These are phyloP conservation scores for Ophiostoma montium DNA, from an alignment of 2,329 filamentous ascomycete genomes.

Conservation along the genomic window DNA sequence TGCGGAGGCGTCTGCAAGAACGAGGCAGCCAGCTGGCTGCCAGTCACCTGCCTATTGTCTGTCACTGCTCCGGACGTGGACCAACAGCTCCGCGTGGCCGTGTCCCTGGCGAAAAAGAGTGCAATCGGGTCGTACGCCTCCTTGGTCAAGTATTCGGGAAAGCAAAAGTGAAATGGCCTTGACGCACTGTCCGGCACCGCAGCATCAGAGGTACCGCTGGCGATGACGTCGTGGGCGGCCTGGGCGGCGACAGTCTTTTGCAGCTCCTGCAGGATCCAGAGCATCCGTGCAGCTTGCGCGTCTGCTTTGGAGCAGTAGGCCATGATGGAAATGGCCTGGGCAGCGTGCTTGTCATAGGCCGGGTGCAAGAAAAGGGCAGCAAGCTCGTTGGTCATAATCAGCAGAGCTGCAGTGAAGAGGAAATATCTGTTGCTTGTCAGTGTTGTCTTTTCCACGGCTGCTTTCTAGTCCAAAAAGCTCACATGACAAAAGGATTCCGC, in stretches of 20 bases:
- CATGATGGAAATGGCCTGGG: conserved; percentile 33
- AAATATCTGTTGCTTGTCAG: conserved; percentile 26
- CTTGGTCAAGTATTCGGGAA: conserved; percentile 9
- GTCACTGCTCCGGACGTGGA: not conserved
- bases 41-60: not conserved
- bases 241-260: conserved; percentile 24
- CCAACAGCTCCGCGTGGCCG: not conserved
- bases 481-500: conserved; percentile 41
- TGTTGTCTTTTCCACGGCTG: too few species aligned
- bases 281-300: conserved; percentile 33
- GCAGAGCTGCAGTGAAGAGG: conserved; percentile 38
- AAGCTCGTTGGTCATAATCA: conserved; percentile 44
- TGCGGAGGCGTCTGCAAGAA: too few species aligned
- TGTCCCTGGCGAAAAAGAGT: not conserved
- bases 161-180: conserved; percentile 11
- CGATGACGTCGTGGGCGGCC: conserved; percentile 8
- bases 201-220: not conserved
- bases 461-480: too few species aligned
- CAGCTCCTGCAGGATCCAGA: conserved; percentile 36
- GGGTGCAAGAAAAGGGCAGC: conserved; percentile 32
- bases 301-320: conserved; percentile 33
- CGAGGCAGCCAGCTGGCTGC: too few species aligned
- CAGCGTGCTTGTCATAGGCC: conserved; percentile 25
- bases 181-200: not conserved
- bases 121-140: conserved; percentile 17